These are phyloP conservation scores for Myxozyma kluyveri DNA, from an alignment of 805 yeast genomes.

Conservation along the genomic window DNA sequence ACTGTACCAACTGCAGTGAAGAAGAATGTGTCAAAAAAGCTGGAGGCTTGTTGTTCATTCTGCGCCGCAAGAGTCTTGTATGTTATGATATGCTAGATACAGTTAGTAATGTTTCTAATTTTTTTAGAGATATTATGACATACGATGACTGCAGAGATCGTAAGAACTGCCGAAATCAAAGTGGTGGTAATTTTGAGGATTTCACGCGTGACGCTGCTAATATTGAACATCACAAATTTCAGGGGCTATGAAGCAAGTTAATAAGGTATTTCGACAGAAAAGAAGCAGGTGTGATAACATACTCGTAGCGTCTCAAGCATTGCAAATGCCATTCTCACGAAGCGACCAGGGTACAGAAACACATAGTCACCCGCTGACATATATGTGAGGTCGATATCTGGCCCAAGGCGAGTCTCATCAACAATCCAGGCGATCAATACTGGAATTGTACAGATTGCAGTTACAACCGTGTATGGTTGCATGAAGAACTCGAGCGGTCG, in stretches of 20 bases:
- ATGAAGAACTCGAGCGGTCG: not conserved
- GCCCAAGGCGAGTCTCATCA: slow-evolving; percentile 9
- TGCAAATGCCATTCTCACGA: slow-evolving; percentile 7
- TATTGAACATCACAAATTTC: slow-evolving; percentile 5
- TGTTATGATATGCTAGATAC: slow-evolving; percentile 8
- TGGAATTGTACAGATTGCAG: slow-evolving; percentile 5
- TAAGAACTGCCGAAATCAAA: slow-evolving; percentile 6
- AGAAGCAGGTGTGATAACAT: not conserved
- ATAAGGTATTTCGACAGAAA: not conserved
- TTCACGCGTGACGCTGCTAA: slow-evolving; percentile 4
- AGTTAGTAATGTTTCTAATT: not conserved
- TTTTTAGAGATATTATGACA: not conserved
- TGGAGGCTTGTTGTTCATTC: slow-evolving; percentile 5
- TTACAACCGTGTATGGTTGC: not conserved
- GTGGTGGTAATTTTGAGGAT: slow-evolving; percentile 2
- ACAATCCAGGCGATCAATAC: slow-evolving; percentile 14
- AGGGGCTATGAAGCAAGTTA: slow-evolving; percentile 1
- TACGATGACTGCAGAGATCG: slow-evolving; percentile 14
- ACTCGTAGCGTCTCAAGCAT: slow-evolving; percentile 9
- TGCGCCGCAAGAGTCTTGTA: slow-evolving; percentile 6
- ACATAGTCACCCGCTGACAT: slow-evolving; percentile 17
- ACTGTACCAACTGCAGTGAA: slow-evolving; percentile 19
- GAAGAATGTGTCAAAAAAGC: slow-evolving; percentile 20
- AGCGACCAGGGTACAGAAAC: slow-evolving; percentile 14
- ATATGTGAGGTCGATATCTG: slow-evolving; percentile 12